Evolutionary conservation across 257 asterid species (phyloP).

Genomic region (Prunella vulgaris): DNA sequence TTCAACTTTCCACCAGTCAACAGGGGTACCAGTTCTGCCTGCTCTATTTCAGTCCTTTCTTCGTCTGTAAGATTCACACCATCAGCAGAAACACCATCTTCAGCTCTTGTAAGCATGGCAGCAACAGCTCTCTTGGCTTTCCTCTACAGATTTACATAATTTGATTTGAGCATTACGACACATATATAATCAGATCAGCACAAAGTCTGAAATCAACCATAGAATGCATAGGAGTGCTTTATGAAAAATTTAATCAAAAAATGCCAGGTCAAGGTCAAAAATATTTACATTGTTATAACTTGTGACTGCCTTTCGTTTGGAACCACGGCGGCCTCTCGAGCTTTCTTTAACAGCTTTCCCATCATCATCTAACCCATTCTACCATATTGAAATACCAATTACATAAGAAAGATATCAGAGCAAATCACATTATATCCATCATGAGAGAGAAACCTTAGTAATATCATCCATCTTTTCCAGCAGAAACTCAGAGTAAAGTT

Average conservation of each 20-base stretch:
- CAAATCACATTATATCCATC: background rate
- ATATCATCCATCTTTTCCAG: constrained; percentile 96
- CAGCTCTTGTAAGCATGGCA: constrained; percentile 83
- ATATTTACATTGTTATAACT: constrained; percentile 48
- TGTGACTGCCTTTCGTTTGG: constrained; percentile 66
- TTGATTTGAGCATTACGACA: background rate
- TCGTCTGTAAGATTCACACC: constrained; percentile 61
- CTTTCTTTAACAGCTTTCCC: constrained; percentile 30
- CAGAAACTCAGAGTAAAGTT: constrained; percentile 84
- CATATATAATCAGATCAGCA: no score
- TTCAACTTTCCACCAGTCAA: constrained; percentile 95
- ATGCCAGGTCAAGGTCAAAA: constrained; percentile 6
- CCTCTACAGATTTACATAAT: constrained; percentile 35
- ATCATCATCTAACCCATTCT: constrained; percentile 61
- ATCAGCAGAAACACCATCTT: constrained; percentile 59
- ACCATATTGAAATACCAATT: constrained; percentile 23
- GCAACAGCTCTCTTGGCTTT: constrained; percentile 96
- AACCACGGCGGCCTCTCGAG: constrained; percentile 71
- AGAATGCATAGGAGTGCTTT: background rate
- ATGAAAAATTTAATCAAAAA: background rate
- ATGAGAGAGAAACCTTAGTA: constrained; percentile 43
- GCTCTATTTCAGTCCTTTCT: constrained; percentile 76
- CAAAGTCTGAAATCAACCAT: background rate
- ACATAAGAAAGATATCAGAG: constrained; percentile 9
- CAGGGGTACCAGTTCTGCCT: constrained; percentile 78